phyloP scores from a whole-genome alignment of 2,329 filamentous ascomycete species.

The Tolypocladium pustulatum region DNA sequence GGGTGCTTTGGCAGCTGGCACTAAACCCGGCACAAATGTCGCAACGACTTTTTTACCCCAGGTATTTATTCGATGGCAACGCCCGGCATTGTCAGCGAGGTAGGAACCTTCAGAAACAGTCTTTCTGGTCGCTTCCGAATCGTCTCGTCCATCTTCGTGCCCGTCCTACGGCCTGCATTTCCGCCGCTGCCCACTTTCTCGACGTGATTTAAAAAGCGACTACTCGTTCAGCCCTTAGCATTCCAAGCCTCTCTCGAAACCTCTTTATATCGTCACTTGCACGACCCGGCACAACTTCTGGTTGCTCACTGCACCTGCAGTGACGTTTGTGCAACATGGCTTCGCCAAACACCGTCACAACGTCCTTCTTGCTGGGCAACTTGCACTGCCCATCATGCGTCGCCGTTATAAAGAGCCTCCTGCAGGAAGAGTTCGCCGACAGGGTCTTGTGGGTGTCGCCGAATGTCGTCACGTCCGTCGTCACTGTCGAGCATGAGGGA shows the following conservation, averaged over 20 bases:
- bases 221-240: neutral
- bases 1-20: neutral
- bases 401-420: constrained; percentile 49
- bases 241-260: neutral
- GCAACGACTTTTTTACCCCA: neutral
- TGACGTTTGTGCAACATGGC: constrained; percentile 12
- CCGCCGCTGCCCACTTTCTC: neutral
- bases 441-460: constrained; percentile 51
- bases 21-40: neutral
- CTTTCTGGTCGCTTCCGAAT: neutral
- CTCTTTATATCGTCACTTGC: neutral
- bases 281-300: neutral
- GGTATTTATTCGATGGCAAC: neutral
- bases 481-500: constrained; percentile 46
- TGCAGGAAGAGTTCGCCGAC: constrained; percentile 35
- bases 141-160: neutral
- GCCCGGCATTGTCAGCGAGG: neutral
- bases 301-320: neutral
- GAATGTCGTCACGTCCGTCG: constrained; percentile 61
- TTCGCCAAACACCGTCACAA: constrained; percentile 29
- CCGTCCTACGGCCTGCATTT: neutral
- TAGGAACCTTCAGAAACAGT: constrained; percentile 3
- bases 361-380: constrained; percentile 59
- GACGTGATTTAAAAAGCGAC: neutral
- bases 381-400: constrained; percentile 73